Conservation (phyloP, 441 rosid species). For the Pelargonium myrrhifolium region DNA sequence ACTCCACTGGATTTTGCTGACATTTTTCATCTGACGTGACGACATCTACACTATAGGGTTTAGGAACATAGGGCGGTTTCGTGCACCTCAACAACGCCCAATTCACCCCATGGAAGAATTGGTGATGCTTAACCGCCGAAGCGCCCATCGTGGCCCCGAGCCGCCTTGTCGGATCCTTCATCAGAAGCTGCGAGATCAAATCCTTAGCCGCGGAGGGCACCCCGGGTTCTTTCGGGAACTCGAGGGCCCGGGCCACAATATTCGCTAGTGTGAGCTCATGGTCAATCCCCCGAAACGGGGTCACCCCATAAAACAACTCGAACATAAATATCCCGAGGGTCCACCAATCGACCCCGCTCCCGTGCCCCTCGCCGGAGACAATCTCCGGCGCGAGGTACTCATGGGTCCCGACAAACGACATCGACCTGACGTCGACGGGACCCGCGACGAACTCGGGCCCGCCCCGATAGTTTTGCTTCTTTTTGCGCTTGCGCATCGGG, state of each 20-base stretch:
- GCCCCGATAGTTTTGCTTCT: conserved; percentile 39
- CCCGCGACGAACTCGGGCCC: conserved; percentile 75
- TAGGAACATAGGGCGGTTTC: conserved; percentile 61
- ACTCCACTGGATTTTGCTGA: conserved; percentile 62
- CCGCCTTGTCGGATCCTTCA: conserved; percentile 64
- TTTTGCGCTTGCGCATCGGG: conserved; percentile 54
- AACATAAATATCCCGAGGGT: conserved; percentile 75
- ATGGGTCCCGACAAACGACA: conserved; percentile 88
- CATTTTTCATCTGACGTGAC: conserved; percentile 60
- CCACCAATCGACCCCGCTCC: conserved; percentile 91
- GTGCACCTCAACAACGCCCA: conserved; percentile 87
- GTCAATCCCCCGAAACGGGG: conserved; percentile 76
- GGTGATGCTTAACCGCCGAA: conserved; percentile 64
- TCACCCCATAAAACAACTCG: conserved; percentile 64
- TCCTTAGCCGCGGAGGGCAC: conserved; percentile 59
- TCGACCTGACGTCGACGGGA: conserved; percentile 73
- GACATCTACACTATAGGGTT: conserved; percentile 45
- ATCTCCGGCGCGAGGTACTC: conserved; percentile 88
- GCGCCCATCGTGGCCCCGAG: conserved; percentile 74
- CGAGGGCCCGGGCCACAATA: conserved; percentile 80
- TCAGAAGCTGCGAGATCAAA: conserved; percentile 52
- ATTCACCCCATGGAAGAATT: conserved; percentile 73
- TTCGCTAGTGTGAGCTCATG: conserved; percentile 83
- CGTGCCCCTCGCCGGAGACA: conserved; percentile 84
- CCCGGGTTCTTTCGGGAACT: conserved; percentile 63